Evolutionary conservation across 768 basidiomycete species (phyloP).

Genomic region (Xerocomus spinulosus): DNA sequence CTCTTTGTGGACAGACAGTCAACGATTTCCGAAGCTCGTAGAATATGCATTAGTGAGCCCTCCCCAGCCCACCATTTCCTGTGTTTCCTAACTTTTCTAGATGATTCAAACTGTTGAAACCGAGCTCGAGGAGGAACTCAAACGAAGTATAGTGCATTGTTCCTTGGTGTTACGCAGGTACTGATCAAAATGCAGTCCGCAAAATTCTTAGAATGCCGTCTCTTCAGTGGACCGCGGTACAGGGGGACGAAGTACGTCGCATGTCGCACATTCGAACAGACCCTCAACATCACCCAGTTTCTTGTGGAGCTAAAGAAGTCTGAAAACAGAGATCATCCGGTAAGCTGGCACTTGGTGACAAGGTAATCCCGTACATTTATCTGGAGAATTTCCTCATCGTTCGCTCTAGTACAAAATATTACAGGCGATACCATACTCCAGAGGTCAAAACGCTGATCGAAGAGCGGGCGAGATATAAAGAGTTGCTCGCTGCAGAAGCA

Average conservation of each 20-base stretch:
- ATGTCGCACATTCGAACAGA: background rate
- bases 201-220: conserved; percentile 69
- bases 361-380: conserved; percentile 37
- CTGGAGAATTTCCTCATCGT: background rate
- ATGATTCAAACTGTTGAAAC: conserved; percentile 61
- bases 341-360: conserved; percentile 61
- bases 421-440: conserved; percentile 75
- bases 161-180: background rate
- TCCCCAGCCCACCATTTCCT: background rate
- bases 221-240: conserved; percentile 61
- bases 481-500: conserved; percentile 64
- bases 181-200: conserved; percentile 46
- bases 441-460: conserved; percentile 54
- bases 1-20: conserved; percentile 58
- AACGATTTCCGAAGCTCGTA: conserved; percentile 51
- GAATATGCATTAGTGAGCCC: conserved; percentile 57
- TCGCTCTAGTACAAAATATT: conserved; percentile 57
- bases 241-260: conserved; percentile 63
- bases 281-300: conserved; percentile 43
- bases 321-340: conserved; percentile 43
- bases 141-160: conserved; percentile 42
- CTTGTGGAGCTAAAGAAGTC: conserved; percentile 72
- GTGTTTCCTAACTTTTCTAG: conserved; percentile 34
- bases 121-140: conserved; percentile 72
- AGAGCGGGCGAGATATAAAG: conserved; percentile 70